These are phyloP conservation scores for Botryococcus braunii DNA, from an alignment of 163 green algal genomes.

Conservation along the genomic window DNA sequence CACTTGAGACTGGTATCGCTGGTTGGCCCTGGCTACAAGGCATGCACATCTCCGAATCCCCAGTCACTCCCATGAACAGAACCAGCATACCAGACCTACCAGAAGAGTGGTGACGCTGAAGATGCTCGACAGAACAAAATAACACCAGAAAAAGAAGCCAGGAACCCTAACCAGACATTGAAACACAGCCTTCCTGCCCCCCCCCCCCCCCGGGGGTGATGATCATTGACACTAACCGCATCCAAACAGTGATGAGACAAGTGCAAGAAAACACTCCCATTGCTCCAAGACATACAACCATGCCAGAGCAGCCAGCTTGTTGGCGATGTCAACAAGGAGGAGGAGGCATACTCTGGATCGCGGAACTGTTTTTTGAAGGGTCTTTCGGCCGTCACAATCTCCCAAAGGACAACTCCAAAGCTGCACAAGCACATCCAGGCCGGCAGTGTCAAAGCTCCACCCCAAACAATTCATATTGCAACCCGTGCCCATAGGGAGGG, in stretches of 20 bases:
- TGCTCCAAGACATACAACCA: neutral
- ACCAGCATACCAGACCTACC: too few species aligned
- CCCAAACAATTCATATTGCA: too few species aligned
- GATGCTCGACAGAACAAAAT: too few species aligned
- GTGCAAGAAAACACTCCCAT: neutral
- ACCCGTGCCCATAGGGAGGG: too few species aligned
- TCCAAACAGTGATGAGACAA: neutral
- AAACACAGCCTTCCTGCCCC: neutral
- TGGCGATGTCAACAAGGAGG: neutral
- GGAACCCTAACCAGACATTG: neutral
- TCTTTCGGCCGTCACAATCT: slow-evolving; percentile 5
- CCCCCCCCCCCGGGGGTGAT: neutral
- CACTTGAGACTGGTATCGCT: neutral
- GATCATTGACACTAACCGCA: neutral
- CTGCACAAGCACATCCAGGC: too few species aligned
- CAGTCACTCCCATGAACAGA: too few species aligned
- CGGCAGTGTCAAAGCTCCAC: too few species aligned
- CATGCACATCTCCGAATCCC: too few species aligned
- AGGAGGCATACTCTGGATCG: neutral
- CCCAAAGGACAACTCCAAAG: slow-evolving; percentile 8
- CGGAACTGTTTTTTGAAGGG: slow-evolving; percentile 10
- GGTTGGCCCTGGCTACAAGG: neutral
- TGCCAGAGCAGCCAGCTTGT: too few species aligned
- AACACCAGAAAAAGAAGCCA: too few species aligned
- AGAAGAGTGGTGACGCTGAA: too few species aligned